phyloP scores from a whole-genome alignment of 768 basidiomycete species.

The Tulasnella sp. region DNA sequence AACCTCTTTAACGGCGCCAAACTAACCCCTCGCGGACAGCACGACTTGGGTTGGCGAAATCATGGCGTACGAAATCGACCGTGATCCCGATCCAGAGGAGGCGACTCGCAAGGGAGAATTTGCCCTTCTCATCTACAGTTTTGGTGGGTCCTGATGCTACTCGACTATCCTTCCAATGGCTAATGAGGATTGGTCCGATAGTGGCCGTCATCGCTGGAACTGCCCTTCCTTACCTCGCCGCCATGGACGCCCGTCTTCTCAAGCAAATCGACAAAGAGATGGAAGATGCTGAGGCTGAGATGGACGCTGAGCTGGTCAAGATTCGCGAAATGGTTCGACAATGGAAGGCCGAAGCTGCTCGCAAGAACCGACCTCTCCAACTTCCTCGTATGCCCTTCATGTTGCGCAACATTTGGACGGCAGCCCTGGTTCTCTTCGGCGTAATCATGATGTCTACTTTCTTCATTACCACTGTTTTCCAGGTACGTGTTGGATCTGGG shows the following conservation, averaged over 20 bases:
- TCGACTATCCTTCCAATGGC: conserved; percentile 13
- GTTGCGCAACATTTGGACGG: conserved; percentile 89
- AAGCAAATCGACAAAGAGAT: conserved; percentile 41
- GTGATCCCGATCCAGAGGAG: conserved; percentile 71
- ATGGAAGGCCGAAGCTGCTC: conserved; percentile 80
- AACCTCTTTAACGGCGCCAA: background rate
- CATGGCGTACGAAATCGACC: conserved; percentile 70
- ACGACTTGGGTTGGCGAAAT: conserved; percentile 93
- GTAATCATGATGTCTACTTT: conserved; percentile 73
- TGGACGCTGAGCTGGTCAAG: conserved; percentile 63
- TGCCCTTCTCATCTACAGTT: conserved; percentile 83
- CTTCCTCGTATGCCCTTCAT: conserved; percentile 87
- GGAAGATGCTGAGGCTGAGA: conserved; percentile 53
- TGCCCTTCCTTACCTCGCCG: conserved; percentile 70
- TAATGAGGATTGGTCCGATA: conserved; percentile 31
- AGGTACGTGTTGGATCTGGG: conserved; percentile 37
- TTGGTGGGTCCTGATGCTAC: conserved; percentile 43
- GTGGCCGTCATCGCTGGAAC: conserved; percentile 82
- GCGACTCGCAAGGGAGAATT: conserved; percentile 81
- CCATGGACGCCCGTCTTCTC: conserved; percentile 73
- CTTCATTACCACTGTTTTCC: conserved; percentile 70
- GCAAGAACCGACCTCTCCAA: conserved; percentile 61
- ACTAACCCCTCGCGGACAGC: conserved; percentile 35
- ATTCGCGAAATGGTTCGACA: conserved; percentile 61
- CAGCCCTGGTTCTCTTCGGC: conserved; percentile 72